Base-by-base conservation (phyloP, 2,329 filamentous ascomycete species). In the Penicillium sp. region DNA sequence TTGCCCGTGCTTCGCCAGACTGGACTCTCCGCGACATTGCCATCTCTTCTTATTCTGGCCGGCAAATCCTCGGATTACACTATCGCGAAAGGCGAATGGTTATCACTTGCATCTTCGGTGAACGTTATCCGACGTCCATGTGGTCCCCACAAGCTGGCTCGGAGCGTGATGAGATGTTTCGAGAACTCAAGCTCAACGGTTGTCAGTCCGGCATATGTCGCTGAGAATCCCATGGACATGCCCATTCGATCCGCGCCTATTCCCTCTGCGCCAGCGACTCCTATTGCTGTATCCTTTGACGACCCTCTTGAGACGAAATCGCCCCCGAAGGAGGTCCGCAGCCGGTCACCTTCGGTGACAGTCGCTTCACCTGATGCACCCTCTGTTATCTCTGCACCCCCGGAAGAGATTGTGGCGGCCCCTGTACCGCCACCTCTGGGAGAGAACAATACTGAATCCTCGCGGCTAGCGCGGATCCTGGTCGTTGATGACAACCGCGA, bases 401-500 rank as follows among this genome's bases (percentile, higher is more conserved):
- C 54, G 0, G 44, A 52, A 6, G 46, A 18, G 1, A 46, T 58
- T 22, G 31, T 28, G 4, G 47, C 47, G 4, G 39, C 49, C 4
- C 46, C 56, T 1, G 26, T 53, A 14, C 54, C 56, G 6, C 29
- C 32, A 3, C 56, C 57, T 11, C 27, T 57, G 8, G 32, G 34
- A 3, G 47, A 62, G 27, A 40, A 42, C 32, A 3, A 41, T 40
- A 47, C 40, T 11, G 13, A 31, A 6, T 34, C 52, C 11, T 28
- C 36, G 5, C 53, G 54, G 14, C 48, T 44, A 4, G 48, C 66
- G 2, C 60, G 62, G 9, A 58, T 74, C 2, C 61, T 74, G 0
- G 67, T 74, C 0, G 72, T 74, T 3, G 72, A 74, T 36, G 72
- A 74, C 50, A 74, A 74, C 48, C 56, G 59, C 1, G 8, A 70